Evolutionary conservation across 768 basidiomycete species (phyloP), one percentile per base, ranked within the genome.

Genomic region (Rhodotorula kratochvilovae): DNA sequence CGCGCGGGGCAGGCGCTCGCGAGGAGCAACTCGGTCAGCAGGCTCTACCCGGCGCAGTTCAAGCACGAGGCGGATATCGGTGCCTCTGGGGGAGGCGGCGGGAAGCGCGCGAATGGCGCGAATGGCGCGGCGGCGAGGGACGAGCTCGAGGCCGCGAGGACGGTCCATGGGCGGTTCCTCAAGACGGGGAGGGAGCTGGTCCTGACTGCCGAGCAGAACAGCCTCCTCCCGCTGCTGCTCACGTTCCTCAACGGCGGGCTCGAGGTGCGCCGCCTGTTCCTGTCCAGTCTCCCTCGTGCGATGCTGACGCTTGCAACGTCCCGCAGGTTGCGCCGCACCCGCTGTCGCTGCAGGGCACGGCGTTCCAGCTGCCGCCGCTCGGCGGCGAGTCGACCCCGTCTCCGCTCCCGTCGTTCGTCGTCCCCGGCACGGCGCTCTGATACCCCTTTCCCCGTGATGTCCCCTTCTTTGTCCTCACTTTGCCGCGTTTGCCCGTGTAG

Each of bases 121-220:
- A 19, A 7, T 17, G 54, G 33, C 16, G 51, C 51, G 8, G 29
- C 51, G n/a, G 12, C 48, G 48, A 66, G 63, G 48, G 67, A 61
- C 15, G 73, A 60, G 43, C 76, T 65, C 43, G 35, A 50, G 61
- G 36, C 50, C 0, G 63, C 15, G 21, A n/a, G 51, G 46, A n/a
- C 58, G 23, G 43, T 29, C 16, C 39, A 7, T 23, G 55, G 39
- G 16, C 27, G 61, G 54, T 66, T 87, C 87, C 74, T 82, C 85
- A 76, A 86, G 88, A 89, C 87, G 45, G 87, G 90, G n/a, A 86
- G 87, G 67, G 93, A 95, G 77, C 81, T 98, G 70, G 88, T 90
- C 78, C 80, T 89, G 76, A 86, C 90, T 43, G 94, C 92, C 79
- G 86, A 87, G 74, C 93, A 96, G 80, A 98, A 96, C 77, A 92